These are phyloP conservation scores for Geoglossum cookeanum DNA, from an alignment of 2,329 filamentous ascomycete species.

Conservation along the genomic window DNA sequence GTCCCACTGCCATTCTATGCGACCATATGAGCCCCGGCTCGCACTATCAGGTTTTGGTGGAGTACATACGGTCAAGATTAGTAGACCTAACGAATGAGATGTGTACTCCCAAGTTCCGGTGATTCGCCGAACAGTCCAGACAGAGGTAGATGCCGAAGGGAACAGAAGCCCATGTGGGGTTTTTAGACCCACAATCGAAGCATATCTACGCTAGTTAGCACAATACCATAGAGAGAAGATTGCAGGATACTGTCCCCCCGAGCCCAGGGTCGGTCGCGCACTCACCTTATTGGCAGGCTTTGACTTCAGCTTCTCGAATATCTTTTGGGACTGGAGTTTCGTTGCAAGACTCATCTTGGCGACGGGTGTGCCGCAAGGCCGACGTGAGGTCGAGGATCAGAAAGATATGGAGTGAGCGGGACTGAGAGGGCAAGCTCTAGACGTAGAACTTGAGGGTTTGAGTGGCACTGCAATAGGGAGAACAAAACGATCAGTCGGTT, in stretches of 20 bases:
- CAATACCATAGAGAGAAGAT: conserved; percentile 6
- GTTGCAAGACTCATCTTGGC: conserved; percentile 44
- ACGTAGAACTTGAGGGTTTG: neutral
- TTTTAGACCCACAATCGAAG: conserved; percentile 96
- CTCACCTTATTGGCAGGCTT: conserved; percentile 87
- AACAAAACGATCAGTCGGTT: no score
- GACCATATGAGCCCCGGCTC: neutral
- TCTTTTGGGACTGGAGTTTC: conserved; percentile 88
- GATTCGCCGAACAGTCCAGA: conserved; percentile 91
- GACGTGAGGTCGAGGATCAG: neutral
- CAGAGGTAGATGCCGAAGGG: conserved; percentile 96
- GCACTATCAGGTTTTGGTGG: neutral
- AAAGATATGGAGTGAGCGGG: neutral
- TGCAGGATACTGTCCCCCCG: conserved; percentile 2
- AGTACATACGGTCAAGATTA: conserved; percentile 80
- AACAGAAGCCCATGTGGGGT: conserved; percentile 95
- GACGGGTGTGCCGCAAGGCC: neutral
- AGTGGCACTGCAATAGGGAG: neutral
- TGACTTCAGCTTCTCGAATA: conserved; percentile 92
- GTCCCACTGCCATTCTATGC: conserved; percentile 89
- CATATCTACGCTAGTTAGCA: conserved; percentile 45
- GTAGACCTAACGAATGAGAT: conserved; percentile 98
- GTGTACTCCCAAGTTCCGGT: conserved; percentile 93
- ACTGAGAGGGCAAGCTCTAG: neutral
- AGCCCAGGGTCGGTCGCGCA: neutral